Evolutionary conservation across 2,329 filamentous ascomycete genomes (phyloP), one percentile per base, ranked within the genome.

Genomic region (Fusarium temperatum): DNA sequence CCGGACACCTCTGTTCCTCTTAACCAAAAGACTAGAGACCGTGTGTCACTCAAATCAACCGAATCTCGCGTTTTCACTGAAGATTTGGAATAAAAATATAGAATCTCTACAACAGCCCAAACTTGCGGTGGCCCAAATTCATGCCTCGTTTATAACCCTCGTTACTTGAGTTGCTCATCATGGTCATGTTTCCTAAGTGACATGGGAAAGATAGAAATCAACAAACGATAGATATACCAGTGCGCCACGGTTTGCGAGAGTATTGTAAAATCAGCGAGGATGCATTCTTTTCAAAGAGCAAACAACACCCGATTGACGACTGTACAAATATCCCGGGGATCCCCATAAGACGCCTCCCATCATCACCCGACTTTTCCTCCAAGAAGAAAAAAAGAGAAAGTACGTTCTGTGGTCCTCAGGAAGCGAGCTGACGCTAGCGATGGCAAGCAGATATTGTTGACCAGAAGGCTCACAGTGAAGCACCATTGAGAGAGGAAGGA

Each of bases 291-390:
- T 78, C 72, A 70, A 78, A 74, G 74, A 74, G 70, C 73, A 78
- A 77, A 70, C 70, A 72, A 73, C 73, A 74, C 69, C 77, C 75
- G 67, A 73, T 67, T 74, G 74, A 76, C 75, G 69, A 78, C 70
- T 78, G 75, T 78, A 78, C 77, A 78, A 71, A 78, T 78, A 78
- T 75, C 77, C 70, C 75, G 62, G 65, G 62, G 63, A 73, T 78
- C 75, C 70, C 75, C 75, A 70, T 73, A 80, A 79, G 78, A 80
- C 73, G 77, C 78, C 77, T 77, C 77, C 77, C 72, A 75, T 72
- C 77, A 76, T 78, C 74, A 68, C 77, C 77, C 75, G 74, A 73
- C 70, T 78, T 77, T 78, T 77, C 77, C 75, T 78, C 77, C 77
- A 70, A 63, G 64, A 69, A 73, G 64, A 74, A 71, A 75, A 78